Evolutionary conservation across 805 yeast species (phyloP).

Genomic region (Clavispora fructus): DNA sequence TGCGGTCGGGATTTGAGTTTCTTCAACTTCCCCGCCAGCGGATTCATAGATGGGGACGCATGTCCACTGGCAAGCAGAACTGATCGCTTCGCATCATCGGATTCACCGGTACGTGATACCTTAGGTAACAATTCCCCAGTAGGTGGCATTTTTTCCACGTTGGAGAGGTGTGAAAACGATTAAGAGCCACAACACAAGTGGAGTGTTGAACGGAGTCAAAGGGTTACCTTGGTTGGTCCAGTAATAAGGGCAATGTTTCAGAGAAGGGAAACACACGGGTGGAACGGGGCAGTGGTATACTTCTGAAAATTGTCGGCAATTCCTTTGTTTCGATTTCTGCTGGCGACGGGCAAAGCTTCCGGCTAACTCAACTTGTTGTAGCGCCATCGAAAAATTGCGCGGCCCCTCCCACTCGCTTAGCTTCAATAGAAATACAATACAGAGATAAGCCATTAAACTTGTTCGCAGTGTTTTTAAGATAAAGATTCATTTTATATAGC

Average conservation of each 20-base stretch:
- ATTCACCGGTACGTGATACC: not conserved
- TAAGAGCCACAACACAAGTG: not conserved
- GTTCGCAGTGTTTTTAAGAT: no score
- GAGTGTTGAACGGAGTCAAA: not conserved
- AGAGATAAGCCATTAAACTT: no score
- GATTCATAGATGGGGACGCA: constrained; percentile 8
- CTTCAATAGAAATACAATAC: not conserved
- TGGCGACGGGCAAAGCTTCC: not conserved
- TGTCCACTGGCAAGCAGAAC: not conserved
- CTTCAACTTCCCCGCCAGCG: constrained; percentile 11
- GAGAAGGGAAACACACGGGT: not conserved
- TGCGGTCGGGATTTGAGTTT: constrained; percentile 26
- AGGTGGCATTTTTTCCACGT: not conserved
- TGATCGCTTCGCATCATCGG: not conserved
- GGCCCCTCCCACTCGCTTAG: not conserved
- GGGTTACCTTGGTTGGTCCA: not conserved
- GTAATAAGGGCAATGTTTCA: not conserved
- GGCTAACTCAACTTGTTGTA: not conserved
- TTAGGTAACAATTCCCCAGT: not conserved
- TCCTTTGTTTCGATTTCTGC: not conserved
- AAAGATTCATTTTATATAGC: no score
- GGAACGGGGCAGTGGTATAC: not conserved
- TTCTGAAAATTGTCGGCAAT: not conserved
- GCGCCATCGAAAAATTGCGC: not conserved
- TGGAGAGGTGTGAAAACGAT: not conserved